These are phyloP conservation scores for Dalbergia cochinchinensis DNA, from an alignment of 306 rosid species.

Conservation along the genomic window DNA sequence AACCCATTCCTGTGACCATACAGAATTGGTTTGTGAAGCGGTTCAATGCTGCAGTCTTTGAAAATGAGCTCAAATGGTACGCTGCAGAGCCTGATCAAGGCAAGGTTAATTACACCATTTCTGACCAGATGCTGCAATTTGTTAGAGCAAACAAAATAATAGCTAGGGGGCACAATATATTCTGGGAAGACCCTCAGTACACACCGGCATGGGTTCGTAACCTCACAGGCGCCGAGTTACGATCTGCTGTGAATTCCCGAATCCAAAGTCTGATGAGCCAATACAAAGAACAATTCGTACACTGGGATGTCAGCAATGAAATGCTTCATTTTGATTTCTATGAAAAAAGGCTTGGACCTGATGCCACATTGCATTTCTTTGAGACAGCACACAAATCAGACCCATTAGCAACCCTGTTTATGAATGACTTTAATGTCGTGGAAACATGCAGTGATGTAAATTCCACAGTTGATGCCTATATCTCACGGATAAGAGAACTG, in stretches of 20 bases:
- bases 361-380: constrained; percentile 72
- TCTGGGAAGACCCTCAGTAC: constrained; percentile 93
- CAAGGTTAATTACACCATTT: constrained; percentile 62
- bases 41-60: constrained; percentile 87
- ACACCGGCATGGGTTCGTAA: constrained; percentile 75
- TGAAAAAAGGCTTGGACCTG: constrained; percentile 71
- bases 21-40: constrained; percentile 87
- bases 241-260: constrained; percentile 65
- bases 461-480: constrained; percentile 75
- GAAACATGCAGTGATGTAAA: constrained; percentile 83
- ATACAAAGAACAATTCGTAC: constrained; percentile 80
- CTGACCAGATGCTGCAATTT: constrained; percentile 81
- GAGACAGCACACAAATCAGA: constrained; percentile 74
- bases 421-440: constrained; percentile 93
- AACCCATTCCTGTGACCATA: neutral
- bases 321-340: constrained; percentile 97
- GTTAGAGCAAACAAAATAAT: constrained; percentile 67
- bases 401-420: constrained; percentile 79
- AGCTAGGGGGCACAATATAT: constrained; percentile 89
- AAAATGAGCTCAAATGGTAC: constrained; percentile 93
- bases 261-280: constrained; percentile 73
- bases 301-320: constrained; percentile 96
- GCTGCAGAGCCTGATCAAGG: constrained; percentile 86
- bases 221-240: constrained; percentile 58
- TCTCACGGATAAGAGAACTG: constrained; percentile 66